Conservation (phyloP, 208 protist genomes). For the Crithidia sp. region DNA sequence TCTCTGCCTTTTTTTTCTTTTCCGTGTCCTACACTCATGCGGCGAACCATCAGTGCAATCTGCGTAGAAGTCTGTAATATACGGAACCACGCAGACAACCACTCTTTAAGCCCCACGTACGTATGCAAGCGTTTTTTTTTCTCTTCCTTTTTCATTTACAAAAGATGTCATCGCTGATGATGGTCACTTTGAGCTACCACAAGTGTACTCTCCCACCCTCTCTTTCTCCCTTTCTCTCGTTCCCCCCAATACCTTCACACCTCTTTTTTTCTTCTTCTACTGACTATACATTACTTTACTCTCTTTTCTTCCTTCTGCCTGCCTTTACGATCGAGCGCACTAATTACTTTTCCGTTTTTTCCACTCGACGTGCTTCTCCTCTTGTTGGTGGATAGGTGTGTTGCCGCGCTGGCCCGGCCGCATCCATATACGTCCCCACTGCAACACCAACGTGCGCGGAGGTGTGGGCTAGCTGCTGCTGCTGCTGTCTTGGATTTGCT, state of each 20-base stretch:
- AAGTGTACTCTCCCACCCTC: background rate
- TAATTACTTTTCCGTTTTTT: background rate
- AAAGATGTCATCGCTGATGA: background rate
- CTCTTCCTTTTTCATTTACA: background rate
- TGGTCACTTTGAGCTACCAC: background rate
- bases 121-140: conserved; percentile 8
- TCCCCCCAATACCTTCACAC: background rate
- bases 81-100: background rate
- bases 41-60: background rate
- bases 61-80: conserved; percentile 6
- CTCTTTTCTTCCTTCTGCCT: conserved; percentile 1
- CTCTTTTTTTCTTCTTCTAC: conserved; percentile 7
- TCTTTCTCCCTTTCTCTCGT: background rate
- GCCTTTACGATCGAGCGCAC: background rate
- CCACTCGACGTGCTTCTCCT: background rate
- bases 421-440: no score
- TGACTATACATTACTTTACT: no score
- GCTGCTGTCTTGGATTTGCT: no score
- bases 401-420: no score
- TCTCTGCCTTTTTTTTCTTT: background rate
- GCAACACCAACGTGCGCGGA: no score
- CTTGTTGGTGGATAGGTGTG: background rate
- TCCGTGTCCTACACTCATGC: background rate
- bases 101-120: background rate
- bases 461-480: no score